Base-by-base conservation (phyloP, 1,139 yeast species). In the Hanseniaspora uvarum region DNA sequence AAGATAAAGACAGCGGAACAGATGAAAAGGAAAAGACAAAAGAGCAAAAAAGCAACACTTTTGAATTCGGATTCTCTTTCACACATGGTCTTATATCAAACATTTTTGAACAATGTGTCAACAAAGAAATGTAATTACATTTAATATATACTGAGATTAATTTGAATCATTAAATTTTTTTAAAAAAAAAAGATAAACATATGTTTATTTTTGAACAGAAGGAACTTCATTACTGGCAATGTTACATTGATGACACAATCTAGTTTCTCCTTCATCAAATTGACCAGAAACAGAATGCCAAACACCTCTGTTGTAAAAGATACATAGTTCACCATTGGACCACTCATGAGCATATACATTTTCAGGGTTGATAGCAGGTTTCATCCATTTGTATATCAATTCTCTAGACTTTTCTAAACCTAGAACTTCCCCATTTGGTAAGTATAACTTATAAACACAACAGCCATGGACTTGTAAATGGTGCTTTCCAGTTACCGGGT, bases 241-340 rank as follows among this genome's bases (percentile, higher is more conserved):
- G 69, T 86, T 86, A 70, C 95, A 86, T 69, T 86, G 95, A 66
- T 86, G 95, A 94, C 86, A 86, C 66, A 86, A 73, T 66, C 95
- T 77, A 63, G 79, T 79, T 65, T 86, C 94, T 55, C 83, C 86
- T 24, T 75, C 74, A 26, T 79, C 82, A 68, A 86, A 82, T 66
- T 86, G 95, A 52, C 95, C 95, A 26, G 95, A 86, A 38, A 86
- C 95, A 5, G 92, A 80, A 65, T 86, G 95, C 82, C 88, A 83
- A 12, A 86, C 92, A 41, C 95, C 95, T 65, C 89, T 77, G 72
- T 86, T 86, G 70, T 74, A 86, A 72, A 86, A 86, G 56, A 86
- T 80, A 34, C 86, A 94, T 65, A 86, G 74, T 62, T 86, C 95
- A 54, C 95, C 95, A 60, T 80, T 77, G 41, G 72, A 71, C 95